Evolutionary conservation across 2,329 filamentous ascomycete species (phyloP), one percentile per base, ranked within the genome.

Genomic region (Ceratocystis harringtonii): DNA sequence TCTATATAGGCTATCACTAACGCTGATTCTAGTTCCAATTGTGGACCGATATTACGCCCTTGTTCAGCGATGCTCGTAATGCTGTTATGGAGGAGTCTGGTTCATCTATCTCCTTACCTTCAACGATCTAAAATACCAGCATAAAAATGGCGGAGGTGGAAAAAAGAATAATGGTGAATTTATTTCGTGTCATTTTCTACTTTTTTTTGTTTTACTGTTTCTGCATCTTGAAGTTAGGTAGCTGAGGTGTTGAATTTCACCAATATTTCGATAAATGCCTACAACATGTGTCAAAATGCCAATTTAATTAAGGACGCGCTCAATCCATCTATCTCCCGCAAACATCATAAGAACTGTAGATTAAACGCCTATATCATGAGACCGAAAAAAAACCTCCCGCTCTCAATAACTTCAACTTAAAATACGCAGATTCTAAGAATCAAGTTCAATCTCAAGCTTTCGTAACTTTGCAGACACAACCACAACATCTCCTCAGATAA

Each of bases 11-110:
- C 67, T 70, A 68, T 52, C 19, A 70, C 71, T 71, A 67, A 70
- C 67, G 63, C 22, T n/a, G 30, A 52, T 41, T 66, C 28, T 70
- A 89, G 85, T 92, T 90, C 75, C 82, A 90, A 76, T 81, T 87
- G 65, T 96, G 91, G 91, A 95, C 89, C 1, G 89, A 84, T 32
- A 91, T 95, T 70, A 82, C 78, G 66, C 88, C 90, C 7, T 73
- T 90, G 57, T 92, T 90, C 74, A 76, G 79, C 5, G 81, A 88
- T 73, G 88, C 88, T 43, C 82, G 87, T 70, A 80, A 76, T 0
- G 82, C 82, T 32, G 84, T 86, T 3, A 74, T 84, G 68, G 78
- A 76, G 7, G 44, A 65, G 3, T 52, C 58, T 19, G 28, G 36
- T 17, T 43, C 62, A 2, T 60, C 41, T 43, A 17, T 19, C 32